Percentiles rank a stretch among this genome's conserved stretches.
These are phyloP conservation scores for Dactylella cylindrospora DNA, from an alignment of 2,329 filamentous ascomycete species.

Conservation along the genomic window DNA sequence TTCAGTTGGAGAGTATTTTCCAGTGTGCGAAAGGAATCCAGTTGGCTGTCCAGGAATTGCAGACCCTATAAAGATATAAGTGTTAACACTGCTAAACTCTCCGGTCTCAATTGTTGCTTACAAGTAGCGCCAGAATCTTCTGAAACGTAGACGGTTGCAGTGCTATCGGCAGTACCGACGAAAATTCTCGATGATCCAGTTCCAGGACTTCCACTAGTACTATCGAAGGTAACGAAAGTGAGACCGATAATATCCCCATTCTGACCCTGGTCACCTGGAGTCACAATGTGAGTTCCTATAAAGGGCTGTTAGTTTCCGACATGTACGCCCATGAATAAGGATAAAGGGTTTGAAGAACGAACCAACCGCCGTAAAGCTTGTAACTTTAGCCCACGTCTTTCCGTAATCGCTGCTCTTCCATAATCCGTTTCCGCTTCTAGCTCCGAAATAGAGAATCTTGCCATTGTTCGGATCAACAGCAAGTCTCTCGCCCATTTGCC, in stretches of 20 bases:
- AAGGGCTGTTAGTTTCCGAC: not conserved
- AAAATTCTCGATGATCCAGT: slow-evolving; percentile 62
- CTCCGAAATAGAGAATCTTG: slow-evolving; percentile 62
- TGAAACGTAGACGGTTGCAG: slow-evolving; percentile 60
- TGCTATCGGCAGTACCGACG: slow-evolving; percentile 59
- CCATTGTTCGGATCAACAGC: slow-evolving; percentile 62
- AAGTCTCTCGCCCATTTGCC: slow-evolving; percentile 61
- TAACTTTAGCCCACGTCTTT: slow-evolving; percentile 59
- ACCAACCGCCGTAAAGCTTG: slow-evolving; percentile 56
- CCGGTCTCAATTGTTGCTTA: too few relatives aligned
- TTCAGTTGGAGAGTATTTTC: slow-evolving; percentile 58
- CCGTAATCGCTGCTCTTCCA: slow-evolving; percentile 63
- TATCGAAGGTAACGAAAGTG: slow-evolving; percentile 60
- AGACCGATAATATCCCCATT: slow-evolving; percentile 58
- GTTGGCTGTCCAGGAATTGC: slow-evolving; percentile 58
- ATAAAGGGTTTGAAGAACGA: not conserved
- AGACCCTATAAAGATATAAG: slow-evolving; percentile 48
- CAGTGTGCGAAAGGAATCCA: slow-evolving; percentile 60
- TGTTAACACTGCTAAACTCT: too few relatives aligned
- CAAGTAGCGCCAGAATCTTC: slow-evolving; percentile 61
- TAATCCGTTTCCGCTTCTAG: slow-evolving; percentile 62
- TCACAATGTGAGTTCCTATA: slow-evolving; percentile 55
- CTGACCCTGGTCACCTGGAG: slow-evolving; percentile 56
- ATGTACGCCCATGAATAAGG: not conserved
- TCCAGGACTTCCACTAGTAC: slow-evolving; percentile 55